Percentiles rank a stretch among this genome's conserved stretches.
These are phyloP conservation scores for Gracilaria vermiculophylla DNA, from an alignment of 23 red algal genomes.

Conservation along the genomic window DNA sequence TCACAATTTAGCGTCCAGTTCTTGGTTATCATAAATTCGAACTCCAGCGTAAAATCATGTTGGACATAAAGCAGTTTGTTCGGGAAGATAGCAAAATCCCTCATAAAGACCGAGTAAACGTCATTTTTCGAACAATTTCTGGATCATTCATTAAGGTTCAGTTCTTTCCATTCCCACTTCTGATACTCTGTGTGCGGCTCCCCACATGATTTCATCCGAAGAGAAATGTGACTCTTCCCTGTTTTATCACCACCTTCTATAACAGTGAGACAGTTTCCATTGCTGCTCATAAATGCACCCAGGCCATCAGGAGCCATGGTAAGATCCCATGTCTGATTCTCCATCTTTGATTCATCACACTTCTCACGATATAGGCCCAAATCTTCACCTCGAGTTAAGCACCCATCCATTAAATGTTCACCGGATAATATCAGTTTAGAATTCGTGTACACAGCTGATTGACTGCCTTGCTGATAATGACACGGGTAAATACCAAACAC, in stretches of 20 bases:
- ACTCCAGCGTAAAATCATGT: too few species aligned
- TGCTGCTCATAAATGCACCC: background rate
- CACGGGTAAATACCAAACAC: conserved; percentile 49
- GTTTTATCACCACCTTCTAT: background rate
- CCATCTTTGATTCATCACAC: background rate
- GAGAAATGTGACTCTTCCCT: conserved; percentile 30
- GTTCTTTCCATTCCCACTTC: conserved; percentile 55
- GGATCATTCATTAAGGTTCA: background rate
- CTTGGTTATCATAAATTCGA: too few species aligned
- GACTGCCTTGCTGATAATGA: conserved; percentile 56
- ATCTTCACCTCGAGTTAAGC: conserved; percentile 29
- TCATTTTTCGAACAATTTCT: too few species aligned
- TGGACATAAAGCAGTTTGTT: too few species aligned
- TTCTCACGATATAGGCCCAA: background rate
- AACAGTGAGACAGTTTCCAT: conserved; percentile 34
- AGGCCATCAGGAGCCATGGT: background rate
- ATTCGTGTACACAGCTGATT: conserved; percentile 20
- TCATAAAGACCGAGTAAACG: too few species aligned
- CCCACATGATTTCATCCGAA: conserved; percentile 34
- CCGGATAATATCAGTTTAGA: conserved; percentile 22
- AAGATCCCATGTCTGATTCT: conserved; percentile 12
- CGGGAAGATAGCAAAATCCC: too few species aligned
- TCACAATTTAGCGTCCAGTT: too few species aligned
- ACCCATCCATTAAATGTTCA: conserved; percentile 42
- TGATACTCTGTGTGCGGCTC: background rate